Evolutionary conservation across 2,329 filamentous ascomycete genomes (phyloP), one percentile per base, ranked within the genome.

Genomic region (Aspergillus uvarum): DNA sequence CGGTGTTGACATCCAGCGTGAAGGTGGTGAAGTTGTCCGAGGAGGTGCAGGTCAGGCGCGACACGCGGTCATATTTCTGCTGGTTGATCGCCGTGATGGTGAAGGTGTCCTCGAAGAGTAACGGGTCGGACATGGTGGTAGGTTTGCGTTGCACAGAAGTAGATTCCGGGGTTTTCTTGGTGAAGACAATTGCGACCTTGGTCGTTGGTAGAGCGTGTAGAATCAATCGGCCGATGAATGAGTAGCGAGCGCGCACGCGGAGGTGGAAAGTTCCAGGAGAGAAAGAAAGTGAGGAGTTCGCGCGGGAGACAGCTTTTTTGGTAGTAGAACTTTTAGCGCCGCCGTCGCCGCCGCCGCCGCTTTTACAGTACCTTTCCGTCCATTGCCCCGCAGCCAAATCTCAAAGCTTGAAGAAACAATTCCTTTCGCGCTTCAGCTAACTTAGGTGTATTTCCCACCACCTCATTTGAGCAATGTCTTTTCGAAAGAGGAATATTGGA

Each of bases 81-180:
- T 88, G 85, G 80, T 96, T 90, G 75, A 92, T 82, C 58, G 85
- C 80, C 67, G 87, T 94, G 70, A 98, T 84, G 63, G 85, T 90
- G 84, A 98, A 97, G 71, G 86, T 89, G 74, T 96, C 92, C 79
- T 97, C 92, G 80, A 96, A 96, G 77, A 98, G 90, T 72, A 95
- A 89, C 60, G 93, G 89, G 80, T 98, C 94, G 68, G 90, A 89
- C 78, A 91, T 87, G 67, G 79, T 82, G 69, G 77, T 64, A 80
- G 73, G 78, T 53, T 55, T 32, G 22, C 7, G 12, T 49, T 21
- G 26, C 26, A 29, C 26, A 8, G 22, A 22, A 22, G 22, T 22
- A 22, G 22, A 22, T 22, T 22, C 22, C 26, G 7, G 26, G 3
- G 26, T 29, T 29, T 29, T 29, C 26, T 29, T 29, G 0, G 26